Conservation (phyloP, 192 early-diverging fungal genomes). For the Allomyces javanicus region DNA sequence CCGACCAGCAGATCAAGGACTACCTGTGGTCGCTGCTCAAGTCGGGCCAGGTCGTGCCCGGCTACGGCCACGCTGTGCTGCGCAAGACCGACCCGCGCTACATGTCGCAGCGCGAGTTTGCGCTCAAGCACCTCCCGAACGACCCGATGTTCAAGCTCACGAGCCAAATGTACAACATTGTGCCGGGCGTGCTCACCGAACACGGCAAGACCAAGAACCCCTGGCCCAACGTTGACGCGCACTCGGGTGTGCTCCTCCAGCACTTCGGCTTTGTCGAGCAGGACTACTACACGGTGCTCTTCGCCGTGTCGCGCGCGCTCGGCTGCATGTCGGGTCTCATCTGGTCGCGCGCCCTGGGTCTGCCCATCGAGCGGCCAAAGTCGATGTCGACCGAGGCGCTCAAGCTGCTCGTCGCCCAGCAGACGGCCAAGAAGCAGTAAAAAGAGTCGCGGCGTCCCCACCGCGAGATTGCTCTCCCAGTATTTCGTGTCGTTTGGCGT, state of each 20-base stretch:
- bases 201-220: slow-evolving; percentile 99
- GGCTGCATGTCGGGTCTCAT: slow-evolving; percentile 87
- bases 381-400: slow-evolving; percentile 67
- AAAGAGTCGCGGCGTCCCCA: too few relatives aligned
- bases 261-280: slow-evolving; percentile 93
- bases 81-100: slow-evolving; percentile 95
- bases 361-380: slow-evolving; percentile 85
- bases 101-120: slow-evolving; percentile 95
- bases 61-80: slow-evolving; percentile 97
- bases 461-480: too few relatives aligned
- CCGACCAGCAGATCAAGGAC: slow-evolving; percentile 85
- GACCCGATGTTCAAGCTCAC: slow-evolving; percentile 95
- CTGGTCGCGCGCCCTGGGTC: slow-evolving; percentile 93
- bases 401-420: slow-evolving; percentile 64
- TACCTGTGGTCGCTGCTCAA: slow-evolving; percentile 94
- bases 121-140: slow-evolving; percentile 88
- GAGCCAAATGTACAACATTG: slow-evolving; percentile 90
- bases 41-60: slow-evolving; percentile 89
- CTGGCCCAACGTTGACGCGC: slow-evolving; percentile 98
- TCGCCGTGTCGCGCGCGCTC: slow-evolving; percentile 94
- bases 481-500: neutral
- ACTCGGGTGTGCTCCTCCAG: slow-evolving; percentile 90
- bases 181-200: slow-evolving; percentile 83
- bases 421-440: slow-evolving; percentile 5
- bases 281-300: slow-evolving; percentile 98